Conservation (phyloP, 169 alveolate genomes). For the Plasmodium vinckei region DNA sequence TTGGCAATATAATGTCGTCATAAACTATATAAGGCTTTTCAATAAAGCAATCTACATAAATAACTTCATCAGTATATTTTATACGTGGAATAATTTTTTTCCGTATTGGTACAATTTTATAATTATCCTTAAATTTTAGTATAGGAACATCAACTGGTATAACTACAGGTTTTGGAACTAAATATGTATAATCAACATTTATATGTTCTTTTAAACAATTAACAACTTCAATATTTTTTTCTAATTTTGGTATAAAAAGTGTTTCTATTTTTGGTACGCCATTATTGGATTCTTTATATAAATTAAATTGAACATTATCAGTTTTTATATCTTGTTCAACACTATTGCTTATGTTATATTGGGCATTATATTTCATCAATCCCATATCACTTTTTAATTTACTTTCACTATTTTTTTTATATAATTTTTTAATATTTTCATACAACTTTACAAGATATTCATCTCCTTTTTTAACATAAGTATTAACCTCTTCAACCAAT, state of each 20-base stretch:
- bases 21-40: constrained; percentile 81
- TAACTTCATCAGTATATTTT: constrained; percentile 80
- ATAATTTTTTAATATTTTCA: constrained; percentile 25
- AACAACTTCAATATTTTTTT: constrained; percentile 60
- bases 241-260: constrained; percentile 63
- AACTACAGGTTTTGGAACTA: constrained; percentile 83
- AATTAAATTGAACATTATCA: constrained; percentile 7
- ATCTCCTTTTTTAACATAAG: constrained; percentile 72
- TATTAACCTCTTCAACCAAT: constrained; percentile 62
- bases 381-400: constrained; percentile 3
- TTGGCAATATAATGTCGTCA: constrained; percentile 79
- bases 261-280: constrained; percentile 58
- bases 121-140: constrained; percentile 80
- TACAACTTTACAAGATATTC: constrained; percentile 51
- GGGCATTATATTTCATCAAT: neutral
- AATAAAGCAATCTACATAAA: constrained; percentile 81
- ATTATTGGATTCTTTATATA: constrained; percentile 30
- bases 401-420: constrained; percentile 11
- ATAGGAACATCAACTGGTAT: constrained; percentile 83
- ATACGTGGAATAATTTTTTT: constrained; percentile 81
- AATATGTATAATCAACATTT: constrained; percentile 76
- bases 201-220: constrained; percentile 52
- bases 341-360: constrained; percentile 1
- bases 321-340: constrained; percentile 5
- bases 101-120: constrained; percentile 80